A percentile compares a stretch with the other conserved stretches of the same genome.
Conservation (phyloP, 1,139 yeast species). For the Sugiyamaella japonica region DNA sequence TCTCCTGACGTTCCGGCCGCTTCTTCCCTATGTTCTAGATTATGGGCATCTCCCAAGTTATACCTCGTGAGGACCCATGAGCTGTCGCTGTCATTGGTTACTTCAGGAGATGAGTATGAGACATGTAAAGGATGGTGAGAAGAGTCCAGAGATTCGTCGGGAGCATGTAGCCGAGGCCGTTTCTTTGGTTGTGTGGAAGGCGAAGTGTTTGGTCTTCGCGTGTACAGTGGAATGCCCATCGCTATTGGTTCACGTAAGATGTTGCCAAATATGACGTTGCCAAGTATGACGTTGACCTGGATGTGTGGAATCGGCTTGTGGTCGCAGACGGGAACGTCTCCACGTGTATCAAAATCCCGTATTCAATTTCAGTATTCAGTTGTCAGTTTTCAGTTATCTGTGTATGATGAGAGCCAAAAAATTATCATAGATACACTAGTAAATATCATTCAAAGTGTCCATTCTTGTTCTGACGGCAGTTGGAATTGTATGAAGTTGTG, state of each 20-base stretch:
- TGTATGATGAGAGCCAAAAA: neutral
- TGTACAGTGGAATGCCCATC: conserved; percentile 10
- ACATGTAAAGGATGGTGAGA: conserved; percentile 3
- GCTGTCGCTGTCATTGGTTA: neutral
- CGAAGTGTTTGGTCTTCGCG: conserved; percentile 2
- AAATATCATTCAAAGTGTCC: neutral
- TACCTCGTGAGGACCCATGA: conserved; percentile 8
- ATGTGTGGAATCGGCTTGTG: too few species aligned
- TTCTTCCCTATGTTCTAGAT: neutral
- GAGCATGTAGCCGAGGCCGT: conserved; percentile 3
- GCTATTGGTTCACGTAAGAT: too few species aligned
- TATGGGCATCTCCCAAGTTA: neutral
- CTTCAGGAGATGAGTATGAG: conserved; percentile 10
- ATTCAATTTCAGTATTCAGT: too few species aligned
- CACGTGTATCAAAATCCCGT: neutral
- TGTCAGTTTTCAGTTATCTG: too few species aligned
- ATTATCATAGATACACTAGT: neutral
- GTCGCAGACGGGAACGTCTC: too few species aligned
- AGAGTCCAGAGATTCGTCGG: neutral
- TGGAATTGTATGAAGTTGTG: neutral
- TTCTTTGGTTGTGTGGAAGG: conserved; percentile 20
- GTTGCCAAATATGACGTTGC: too few species aligned
- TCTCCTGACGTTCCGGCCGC: neutral
- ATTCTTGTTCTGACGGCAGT: neutral
- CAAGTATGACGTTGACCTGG: too few species aligned